A percentile compares a stretch with the other conserved stretches of the same genome.
Evolutionary conservation across 495 filamentous ascomycete species (phyloP).

Genomic region (Penicillium egyptiacum): DNA sequence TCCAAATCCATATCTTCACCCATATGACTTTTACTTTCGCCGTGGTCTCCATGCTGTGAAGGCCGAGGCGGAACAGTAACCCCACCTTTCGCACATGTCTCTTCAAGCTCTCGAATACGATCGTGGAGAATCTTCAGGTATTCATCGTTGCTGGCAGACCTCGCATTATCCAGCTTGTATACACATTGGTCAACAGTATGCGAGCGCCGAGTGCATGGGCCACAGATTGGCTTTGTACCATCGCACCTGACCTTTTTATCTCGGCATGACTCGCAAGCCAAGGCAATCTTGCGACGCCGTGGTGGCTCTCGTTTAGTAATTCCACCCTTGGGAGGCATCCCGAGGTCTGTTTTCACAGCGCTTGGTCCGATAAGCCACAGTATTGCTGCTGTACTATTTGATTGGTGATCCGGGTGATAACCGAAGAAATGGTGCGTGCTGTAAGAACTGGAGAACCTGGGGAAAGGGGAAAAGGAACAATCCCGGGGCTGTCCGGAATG

Average conservation of each 20-base stretch:
- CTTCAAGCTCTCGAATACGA: constrained; percentile 41
- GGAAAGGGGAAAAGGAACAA: not conserved
- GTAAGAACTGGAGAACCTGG: not conserved
- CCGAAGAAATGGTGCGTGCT: not conserved
- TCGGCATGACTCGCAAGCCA: constrained; percentile 44
- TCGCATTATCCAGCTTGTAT: constrained; percentile 38
- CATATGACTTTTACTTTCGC: constrained; percentile 2
- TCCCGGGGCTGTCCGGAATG: constrained; percentile 1
- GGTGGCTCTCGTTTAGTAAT: constrained; percentile 19
- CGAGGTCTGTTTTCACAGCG: not conserved
- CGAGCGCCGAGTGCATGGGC: constrained; percentile 38
- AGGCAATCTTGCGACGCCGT: constrained; percentile 29
- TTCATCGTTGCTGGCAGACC: constrained; percentile 40
- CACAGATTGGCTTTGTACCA: constrained; percentile 47
- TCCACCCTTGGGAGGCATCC: constrained; percentile 24
- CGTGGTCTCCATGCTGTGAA: constrained; percentile 4
- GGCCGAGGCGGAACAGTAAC: constrained; percentile 23
- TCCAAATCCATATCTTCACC: constrained; percentile 8
- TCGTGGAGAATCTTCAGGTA: constrained; percentile 40
- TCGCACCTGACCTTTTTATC: constrained; percentile 46
- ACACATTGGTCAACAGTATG: constrained; percentile 38
- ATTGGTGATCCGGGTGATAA: constrained; percentile 7
- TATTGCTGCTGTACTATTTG: not conserved
- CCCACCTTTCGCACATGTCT: constrained; percentile 32
- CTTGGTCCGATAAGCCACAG: constrained; percentile 8